These are phyloP conservation scores for Ophiostoma quercus DNA, from an alignment of 2,329 filamentous ascomycete genomes.

Conservation along the genomic window DNA sequence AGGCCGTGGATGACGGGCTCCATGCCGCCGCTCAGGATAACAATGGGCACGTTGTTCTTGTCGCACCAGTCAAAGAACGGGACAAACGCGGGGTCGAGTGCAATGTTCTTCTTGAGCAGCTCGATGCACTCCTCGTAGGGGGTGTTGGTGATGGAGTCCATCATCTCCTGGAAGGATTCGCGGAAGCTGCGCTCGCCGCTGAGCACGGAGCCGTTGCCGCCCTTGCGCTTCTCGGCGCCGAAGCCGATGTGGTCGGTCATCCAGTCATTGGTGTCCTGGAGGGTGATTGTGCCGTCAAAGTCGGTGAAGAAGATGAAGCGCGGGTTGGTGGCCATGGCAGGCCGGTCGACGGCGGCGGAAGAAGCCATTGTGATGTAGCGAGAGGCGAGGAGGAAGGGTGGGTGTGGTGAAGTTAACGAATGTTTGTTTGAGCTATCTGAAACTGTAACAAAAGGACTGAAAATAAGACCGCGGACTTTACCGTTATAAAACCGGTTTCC, in stretches of 20 bases:
- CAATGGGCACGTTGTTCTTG: conserved; percentile 79
- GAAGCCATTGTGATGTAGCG: conserved; percentile 3
- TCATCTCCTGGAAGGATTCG: conserved; percentile 85
- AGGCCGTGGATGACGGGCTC: conserved; percentile 81
- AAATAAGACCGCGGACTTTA: background rate
- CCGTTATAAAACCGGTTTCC: conserved; percentile 3
- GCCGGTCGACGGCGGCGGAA: conserved; percentile 29
- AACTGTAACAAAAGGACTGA: background rate
- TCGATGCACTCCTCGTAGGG: conserved; percentile 80
- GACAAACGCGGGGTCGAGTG: conserved; percentile 81
- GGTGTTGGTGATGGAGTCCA: conserved; percentile 68
- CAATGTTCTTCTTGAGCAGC: conserved; percentile 73
- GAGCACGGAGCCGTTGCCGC: conserved; percentile 73
- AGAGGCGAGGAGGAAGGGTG: background rate
- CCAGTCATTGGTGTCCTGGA: conserved; percentile 59
- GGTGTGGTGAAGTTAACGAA: background rate
- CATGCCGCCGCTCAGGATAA: conserved; percentile 92
- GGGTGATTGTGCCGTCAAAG: conserved; percentile 94
- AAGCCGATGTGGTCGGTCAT: conserved; percentile 91
- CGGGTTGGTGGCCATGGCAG: conserved; percentile 62
- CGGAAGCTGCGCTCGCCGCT: conserved; percentile 66
- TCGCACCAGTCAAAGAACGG: conserved; percentile 82
- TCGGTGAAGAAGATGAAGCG: conserved; percentile 98
- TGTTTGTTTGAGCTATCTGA: background rate
- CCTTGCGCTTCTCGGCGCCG: conserved; percentile 62